phyloP scores from a whole-genome alignment of 73 alveolate species.

The Urostyla sp. region DNA sequence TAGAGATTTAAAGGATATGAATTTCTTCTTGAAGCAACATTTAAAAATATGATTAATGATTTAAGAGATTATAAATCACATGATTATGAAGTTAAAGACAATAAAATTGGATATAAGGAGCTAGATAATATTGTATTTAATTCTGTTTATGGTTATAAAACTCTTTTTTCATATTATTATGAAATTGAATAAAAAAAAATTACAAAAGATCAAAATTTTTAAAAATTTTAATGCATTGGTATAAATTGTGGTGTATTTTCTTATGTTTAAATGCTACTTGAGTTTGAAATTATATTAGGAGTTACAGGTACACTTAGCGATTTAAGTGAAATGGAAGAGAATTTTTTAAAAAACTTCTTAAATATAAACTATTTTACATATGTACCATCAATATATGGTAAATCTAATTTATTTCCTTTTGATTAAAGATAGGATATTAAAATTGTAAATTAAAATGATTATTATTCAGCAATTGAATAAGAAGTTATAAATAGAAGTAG shows the following conservation, averaged over 20 bases:
- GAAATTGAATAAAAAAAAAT: slow-evolving; percentile 7
- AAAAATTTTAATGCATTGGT: slow-evolving; percentile 20
- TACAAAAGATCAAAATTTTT: neutral
- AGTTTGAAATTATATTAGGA: slow-evolving; percentile 53
- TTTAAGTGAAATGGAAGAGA: slow-evolving; percentile 29
- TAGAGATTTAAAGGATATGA: neutral
- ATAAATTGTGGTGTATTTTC: slow-evolving; percentile 63
- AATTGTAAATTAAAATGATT: neutral
- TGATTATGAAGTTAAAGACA: slow-evolving; percentile 16
- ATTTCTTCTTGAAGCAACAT: slow-evolving; percentile 1
- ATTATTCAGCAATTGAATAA: neutral
- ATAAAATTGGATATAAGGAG: slow-evolving; percentile 59
- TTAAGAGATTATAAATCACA: neutral
- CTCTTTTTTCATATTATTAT: slow-evolving; percentile 63
- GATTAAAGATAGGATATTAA: neutral
- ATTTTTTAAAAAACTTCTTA: slow-evolving; percentile 24
- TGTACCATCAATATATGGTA: slow-evolving; percentile 69
- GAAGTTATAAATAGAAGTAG: neutral
- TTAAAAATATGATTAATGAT: slow-evolving; percentile 42
- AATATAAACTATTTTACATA: slow-evolving; percentile 43
- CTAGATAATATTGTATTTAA: slow-evolving; percentile 55
- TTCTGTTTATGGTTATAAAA: slow-evolving; percentile 60
- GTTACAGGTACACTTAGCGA: slow-evolving; percentile 69
- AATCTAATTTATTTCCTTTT: slow-evolving; percentile 13
- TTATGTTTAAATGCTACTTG: slow-evolving; percentile 55